Evolutionary conservation across 2,329 filamentous ascomycete species (phyloP), one percentile per base, ranked within the genome.

Genomic region (Xylaria sp.): DNA sequence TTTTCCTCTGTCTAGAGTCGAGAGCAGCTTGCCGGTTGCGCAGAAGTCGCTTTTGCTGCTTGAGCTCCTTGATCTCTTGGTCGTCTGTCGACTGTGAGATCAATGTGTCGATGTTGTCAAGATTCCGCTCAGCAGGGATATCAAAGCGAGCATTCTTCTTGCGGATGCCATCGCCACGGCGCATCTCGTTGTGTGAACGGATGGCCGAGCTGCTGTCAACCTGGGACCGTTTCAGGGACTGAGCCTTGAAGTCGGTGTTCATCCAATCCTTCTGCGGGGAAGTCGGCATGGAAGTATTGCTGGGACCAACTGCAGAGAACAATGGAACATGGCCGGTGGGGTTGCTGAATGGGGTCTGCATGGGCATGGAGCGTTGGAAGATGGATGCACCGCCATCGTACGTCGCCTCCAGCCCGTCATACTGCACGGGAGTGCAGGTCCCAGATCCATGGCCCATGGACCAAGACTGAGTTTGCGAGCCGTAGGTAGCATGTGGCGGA

Each of bases 131-230:
- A 54, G 93, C 90, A 10, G 96, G 96, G 74, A 99, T 99, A 78
- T 98, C 95, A 82, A 98, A 98, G 74, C 95, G 92, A 73, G 94
- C 94, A 78, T 98, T 99, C 91, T 98, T 98, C 90, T 99, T 99
- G 77, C 96, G 90, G 81, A 98, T 97, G 70, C 96, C 94, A 75
- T 97, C 94, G 66, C 93, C 90, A 75, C 93, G 88, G 71, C 89
- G 87, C 80, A 93, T 85, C 65, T 94, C 91, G 70, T 94, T 94
- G 83, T 92, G 92, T 75, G 88, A 92, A 78, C 90, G 89, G 81
- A 91, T 88, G 65, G 88, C 85, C 34, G 92, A 89, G 81, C 89
- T 94, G 78, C 89, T 94, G 78, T 88, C 88, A 51, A 89, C 87
- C 41, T 83, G 86, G 85, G 92, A 90, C 75, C 88, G 85, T 82